These are phyloP conservation scores for Heterobasidion annosum DNA, from an alignment of 1,284 basidiomycete genomes.

Conservation along the genomic window DNA sequence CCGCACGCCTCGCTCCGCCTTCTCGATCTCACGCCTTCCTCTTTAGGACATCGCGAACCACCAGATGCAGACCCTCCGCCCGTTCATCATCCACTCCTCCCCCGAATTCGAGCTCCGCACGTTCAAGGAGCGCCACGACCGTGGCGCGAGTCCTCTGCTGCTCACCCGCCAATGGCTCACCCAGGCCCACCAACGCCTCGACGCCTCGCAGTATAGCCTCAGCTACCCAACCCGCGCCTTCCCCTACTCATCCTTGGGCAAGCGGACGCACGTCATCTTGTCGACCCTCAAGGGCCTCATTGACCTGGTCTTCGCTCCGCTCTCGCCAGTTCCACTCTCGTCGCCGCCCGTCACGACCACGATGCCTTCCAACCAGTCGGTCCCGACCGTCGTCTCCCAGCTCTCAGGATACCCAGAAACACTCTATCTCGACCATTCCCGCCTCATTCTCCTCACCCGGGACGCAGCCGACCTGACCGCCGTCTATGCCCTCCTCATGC, in stretches of 20 bases:
- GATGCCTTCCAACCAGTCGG: conserved; percentile 22
- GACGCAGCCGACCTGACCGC: conserved; percentile 74
- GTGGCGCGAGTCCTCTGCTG: conserved; percentile 23
- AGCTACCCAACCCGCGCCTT: conserved; percentile 13
- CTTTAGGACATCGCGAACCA: conserved; percentile 89
- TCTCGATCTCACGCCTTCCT: conserved; percentile 4
- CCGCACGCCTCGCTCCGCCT: conserved; percentile 3
- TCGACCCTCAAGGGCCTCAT: conserved; percentile 58
- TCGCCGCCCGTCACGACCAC: conserved; percentile 21
- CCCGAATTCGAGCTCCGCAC: conserved; percentile 75
- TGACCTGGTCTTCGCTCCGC: conserved; percentile 62
- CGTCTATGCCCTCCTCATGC: conserved; percentile 73
- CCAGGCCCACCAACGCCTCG: conserved; percentile 28
- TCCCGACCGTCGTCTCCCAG: conserved; percentile 22
- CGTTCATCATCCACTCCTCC: conserved; percentile 76
- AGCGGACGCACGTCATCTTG: conserved; percentile 22
- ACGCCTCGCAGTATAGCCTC: conserved; percentile 13
- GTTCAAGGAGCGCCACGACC: conserved; percentile 50
- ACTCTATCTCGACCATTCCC: conserved; percentile 72
- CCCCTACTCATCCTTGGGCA: conserved; percentile 11
- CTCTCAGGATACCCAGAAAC: conserved; percentile 67
- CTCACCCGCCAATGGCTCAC: conserved; percentile 60
- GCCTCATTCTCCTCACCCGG: conserved; percentile 60
- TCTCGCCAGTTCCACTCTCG: conserved; percentile 24
- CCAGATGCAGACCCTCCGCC: conserved; percentile 82